Base-by-base conservation (phyloP, 768 basidiomycete species). In the Chalciporus pseudorubinellus region DNA sequence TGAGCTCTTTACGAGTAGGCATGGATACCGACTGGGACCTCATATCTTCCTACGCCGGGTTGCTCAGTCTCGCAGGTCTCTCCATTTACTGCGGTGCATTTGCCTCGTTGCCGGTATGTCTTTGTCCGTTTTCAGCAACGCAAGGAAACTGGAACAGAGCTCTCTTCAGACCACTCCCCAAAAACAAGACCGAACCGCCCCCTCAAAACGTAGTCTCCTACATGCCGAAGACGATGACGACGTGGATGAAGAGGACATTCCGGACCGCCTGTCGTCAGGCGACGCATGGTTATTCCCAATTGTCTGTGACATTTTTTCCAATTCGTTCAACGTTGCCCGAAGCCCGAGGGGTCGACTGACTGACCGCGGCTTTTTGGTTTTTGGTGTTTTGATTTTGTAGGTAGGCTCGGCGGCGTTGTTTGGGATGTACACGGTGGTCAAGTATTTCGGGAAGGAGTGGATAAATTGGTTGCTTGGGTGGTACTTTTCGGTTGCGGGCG, bases 271-370 rank as follows among this genome's bases (percentile, higher is more conserved):
- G 69, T 82, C 88, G 2, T 76, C 84, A 4, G 70, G 67, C 28
- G 88, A 91, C 51, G 89, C 87, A 19, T 88, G 83, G 80, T 59
- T 87, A 21, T 87, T 91, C 57, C 89, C 89, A 19, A 71, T 91
- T 34, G 87, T 90, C 57, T 63, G 86, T 73, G 16, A 53, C 24
- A 29, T 33, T 12, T 19, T 13, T 11, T n/a, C 12, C 38, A 11
- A 6, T 9, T 34, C 16, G 14, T 36, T 10, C 3, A 36, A 36
- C 14, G 34, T 36, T n/a, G n/a, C 4, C 29, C 10, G 29, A 11
- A 13, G 29, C 13, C 29, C 29, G 10, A 11, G 12, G 29, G 29
- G 29, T 11, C 26, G 13, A 31, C 29, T 13, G 29, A 36, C 34
- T 36, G 34, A 36, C 14, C n/a, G 10, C 34, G 16, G 14, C 14